phyloP scores from a whole-genome alignment of 805 yeast species.

The Tetrapisispora taiwanensis region DNA sequence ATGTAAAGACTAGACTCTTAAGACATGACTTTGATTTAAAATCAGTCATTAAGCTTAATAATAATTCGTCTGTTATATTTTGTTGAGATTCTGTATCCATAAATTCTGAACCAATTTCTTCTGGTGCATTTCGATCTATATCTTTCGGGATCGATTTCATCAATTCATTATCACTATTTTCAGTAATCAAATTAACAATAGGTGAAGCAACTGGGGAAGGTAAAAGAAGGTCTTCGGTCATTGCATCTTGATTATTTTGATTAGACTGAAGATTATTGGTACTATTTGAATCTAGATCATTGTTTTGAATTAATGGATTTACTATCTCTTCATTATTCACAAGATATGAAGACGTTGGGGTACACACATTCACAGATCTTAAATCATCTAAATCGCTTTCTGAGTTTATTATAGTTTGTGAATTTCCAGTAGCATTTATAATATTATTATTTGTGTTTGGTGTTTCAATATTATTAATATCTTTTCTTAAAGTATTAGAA shows the following conservation, averaged over 20 bases:
- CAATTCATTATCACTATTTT: not conserved
- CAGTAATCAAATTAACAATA: not conserved
- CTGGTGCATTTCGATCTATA: not conserved
- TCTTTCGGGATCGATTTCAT: too few species aligned
- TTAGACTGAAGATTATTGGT: constrained; percentile 3
- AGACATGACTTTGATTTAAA: constrained; percentile 8
- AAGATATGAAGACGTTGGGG: constrained; percentile 1
- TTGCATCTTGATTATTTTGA: constrained; percentile 1
- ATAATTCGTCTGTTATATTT: constrained; percentile 8
- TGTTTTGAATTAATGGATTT: not conserved
- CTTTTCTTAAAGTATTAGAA: not conserved
- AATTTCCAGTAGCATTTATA: not conserved
- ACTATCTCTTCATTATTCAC: not conserved
- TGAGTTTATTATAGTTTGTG: not conserved
- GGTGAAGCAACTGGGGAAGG: constrained; percentile 29
- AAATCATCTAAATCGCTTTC: not conserved
- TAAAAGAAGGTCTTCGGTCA: constrained; percentile 20
- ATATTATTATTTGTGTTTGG: not conserved
- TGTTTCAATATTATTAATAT: not conserved
- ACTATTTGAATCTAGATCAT: not conserved
- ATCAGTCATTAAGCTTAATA: constrained; percentile 8
- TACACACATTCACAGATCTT: not conserved
- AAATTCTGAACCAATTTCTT: not conserved
- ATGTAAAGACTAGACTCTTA: constrained; percentile 20
- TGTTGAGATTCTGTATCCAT: not conserved